Conservation (phyloP, 179 eudicot species). For the Amaranthus tricolor region DNA sequence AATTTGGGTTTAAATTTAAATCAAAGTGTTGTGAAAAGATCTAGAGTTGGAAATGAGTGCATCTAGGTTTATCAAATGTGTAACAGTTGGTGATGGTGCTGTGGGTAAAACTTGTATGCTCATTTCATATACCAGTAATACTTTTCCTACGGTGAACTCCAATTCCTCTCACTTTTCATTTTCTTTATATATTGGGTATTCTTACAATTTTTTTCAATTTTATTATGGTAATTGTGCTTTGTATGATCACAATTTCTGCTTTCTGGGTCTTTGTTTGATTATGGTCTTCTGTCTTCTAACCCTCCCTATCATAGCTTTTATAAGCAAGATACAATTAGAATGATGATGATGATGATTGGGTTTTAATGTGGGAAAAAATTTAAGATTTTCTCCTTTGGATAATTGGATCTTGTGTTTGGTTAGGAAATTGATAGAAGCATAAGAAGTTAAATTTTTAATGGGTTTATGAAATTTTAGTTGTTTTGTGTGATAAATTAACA, state of each 20-base stretch:
- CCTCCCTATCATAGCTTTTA: too few species aligned
- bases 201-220: too few species aligned
- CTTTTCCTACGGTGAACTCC: constrained; percentile 38
- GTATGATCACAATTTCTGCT: background rate
- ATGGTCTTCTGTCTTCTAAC: too few species aligned
- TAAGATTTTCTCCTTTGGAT: too few species aligned
- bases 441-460: background rate
- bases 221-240: too few species aligned
- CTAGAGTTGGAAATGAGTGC: constrained; percentile 35
- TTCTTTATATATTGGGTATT: background rate
- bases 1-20: too few species aligned
- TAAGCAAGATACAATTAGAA: too few species aligned
- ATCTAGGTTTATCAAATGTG: constrained; percentile 47
- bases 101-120: constrained; percentile 54
- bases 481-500: too few species aligned
- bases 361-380: too few species aligned
- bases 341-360: too few species aligned
- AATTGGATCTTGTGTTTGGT: constrained; percentile 17
- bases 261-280: background rate
- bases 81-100: constrained; percentile 50
- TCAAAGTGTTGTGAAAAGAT: constrained; percentile 2
- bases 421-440: background rate
- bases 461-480: too few species aligned
- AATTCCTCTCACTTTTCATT: background rate
- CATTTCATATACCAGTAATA: constrained; percentile 21